Conservation (phyloP, 2,329 filamentous ascomycete genomes). For the Herpotrichia juniperi region DNA sequence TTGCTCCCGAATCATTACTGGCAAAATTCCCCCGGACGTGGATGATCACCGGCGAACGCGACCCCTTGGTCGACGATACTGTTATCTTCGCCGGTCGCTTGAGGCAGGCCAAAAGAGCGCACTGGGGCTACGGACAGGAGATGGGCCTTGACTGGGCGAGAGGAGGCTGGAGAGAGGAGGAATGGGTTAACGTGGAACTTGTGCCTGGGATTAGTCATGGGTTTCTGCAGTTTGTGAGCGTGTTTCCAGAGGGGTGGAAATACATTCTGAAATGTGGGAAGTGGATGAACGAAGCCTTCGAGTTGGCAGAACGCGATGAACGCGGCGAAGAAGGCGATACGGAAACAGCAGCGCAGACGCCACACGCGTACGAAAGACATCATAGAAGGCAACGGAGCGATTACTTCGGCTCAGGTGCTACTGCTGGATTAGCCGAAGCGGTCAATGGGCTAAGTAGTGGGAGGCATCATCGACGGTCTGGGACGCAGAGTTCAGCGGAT, state of each 20-base stretch:
- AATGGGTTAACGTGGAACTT: conserved; percentile 80
- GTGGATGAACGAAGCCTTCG: conserved; percentile 84
- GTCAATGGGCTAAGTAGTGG: conserved; percentile 58
- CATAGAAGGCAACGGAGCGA: conserved; percentile 71
- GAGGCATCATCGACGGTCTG: conserved; percentile 55
- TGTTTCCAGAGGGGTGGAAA: conserved; percentile 91
- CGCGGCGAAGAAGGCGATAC: conserved; percentile 10
- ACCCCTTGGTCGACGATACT: conserved; percentile 94
- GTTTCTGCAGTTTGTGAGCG: conserved; percentile 86
- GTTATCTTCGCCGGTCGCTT: conserved; percentile 92
- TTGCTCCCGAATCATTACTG: conserved; percentile 84
- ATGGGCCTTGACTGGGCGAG: conserved; percentile 59
- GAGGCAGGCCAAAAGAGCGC: conserved; percentile 73
- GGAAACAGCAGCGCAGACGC: conserved; percentile 14
- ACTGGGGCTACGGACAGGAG: conserved; percentile 62
- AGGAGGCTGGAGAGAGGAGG: conserved; percentile 70
- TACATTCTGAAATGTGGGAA: conserved; percentile 78
- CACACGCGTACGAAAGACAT: conserved; percentile 4
- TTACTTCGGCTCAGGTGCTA: conserved; percentile 70
- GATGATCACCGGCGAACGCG: conserved; percentile 91
- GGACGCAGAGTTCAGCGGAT: conserved; percentile 72
- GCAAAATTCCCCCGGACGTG: conserved; percentile 92
- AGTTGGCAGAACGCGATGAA: conserved; percentile 51
- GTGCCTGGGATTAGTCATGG: conserved; percentile 92
- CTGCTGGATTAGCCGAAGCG: conserved; percentile 77